phyloP scores from a whole-genome alignment of 176 grass and related monocot genomes.

The Oryza officinalis region DNA sequence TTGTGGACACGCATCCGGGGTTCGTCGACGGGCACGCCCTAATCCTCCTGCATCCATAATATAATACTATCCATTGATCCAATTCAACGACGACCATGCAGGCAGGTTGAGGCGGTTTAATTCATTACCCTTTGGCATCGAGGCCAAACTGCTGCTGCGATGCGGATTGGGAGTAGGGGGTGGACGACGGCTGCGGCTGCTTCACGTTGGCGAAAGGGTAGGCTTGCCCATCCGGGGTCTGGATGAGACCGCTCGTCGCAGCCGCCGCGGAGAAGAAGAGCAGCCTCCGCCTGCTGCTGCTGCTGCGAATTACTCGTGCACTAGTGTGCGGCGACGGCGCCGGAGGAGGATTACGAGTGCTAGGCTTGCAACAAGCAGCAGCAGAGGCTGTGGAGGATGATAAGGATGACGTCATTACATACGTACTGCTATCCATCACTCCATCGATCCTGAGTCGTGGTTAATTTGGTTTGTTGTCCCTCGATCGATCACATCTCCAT shows the following conservation, averaged over 20 bases:
- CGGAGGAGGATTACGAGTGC: background rate
- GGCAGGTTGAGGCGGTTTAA: no score
- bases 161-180: constrained; percentile 67
- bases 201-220: constrained; percentile 17
- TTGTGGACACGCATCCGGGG: constrained; percentile 81
- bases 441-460: no score
- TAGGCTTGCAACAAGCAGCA: background rate
- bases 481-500: no score
- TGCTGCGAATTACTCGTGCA: background rate
- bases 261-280: background rate
- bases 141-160: constrained; percentile 73
- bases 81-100: no score
- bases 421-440: no score
- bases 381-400: background rate
- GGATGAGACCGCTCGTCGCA: background rate
- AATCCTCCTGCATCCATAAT: constrained; percentile 57
- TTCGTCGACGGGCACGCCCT: constrained; percentile 87
- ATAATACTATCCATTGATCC: no score
- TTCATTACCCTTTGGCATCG: constrained; percentile 63
- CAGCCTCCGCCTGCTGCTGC: background rate
- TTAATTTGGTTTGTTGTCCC: no score
- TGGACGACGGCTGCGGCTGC: constrained; percentile 15
- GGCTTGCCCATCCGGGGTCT: background rate
- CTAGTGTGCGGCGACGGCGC: background rate
- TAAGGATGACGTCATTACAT: background rate